Base-by-base conservation (phyloP, 495 filamentous ascomycete species). In the Cercophora samala region DNA sequence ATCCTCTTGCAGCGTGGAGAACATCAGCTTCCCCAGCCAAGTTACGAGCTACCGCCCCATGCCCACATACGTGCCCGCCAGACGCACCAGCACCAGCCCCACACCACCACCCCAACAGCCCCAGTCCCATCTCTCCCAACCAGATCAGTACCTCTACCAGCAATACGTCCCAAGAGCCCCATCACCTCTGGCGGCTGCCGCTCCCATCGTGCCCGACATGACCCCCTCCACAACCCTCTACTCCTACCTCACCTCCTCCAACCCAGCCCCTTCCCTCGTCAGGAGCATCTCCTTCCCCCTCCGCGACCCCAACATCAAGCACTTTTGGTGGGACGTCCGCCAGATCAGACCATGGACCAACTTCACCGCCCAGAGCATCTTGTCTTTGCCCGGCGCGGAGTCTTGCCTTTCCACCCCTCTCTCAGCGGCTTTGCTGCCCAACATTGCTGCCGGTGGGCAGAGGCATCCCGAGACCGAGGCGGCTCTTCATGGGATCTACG, bases 291-390 rank as follows among this genome's bases (percentile, higher is more conserved):
- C 88, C 69, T 86, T 90, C 74, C 82, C 87, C 11, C 83, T 86
- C 23, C 84, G 86, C 25, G 87, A 92, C 52, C 88, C 89, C 55
- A 76, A 88, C 70, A 87, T 90, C 73, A 89, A 88, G 72, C 90
- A 96, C 74, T 94, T 92, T 74, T 97, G 93, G 93, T 97, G 91
- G 91, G 93, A 97, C 69, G 85, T 97, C 64, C 90, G 93, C 60
- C 93, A 96, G 71, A 81, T 97, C 68, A 88, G 90, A 59, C 84
- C 86, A 68, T 97, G 93, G 93, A 83, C 82, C 55, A 84, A 86
- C 66, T 97, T 97, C 83, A 90, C 84, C 62, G 78, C 92, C 24
- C 73, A 78, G 58, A 88, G 89, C 62, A 91, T 97, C 76, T 82
- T 86, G 68, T 81, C 86, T n/a, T 84, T 96, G 60, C 88, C 87